Conservation (phyloP, 2,329 filamentous ascomycete genomes). For the Aureobasidium mangrovei region DNA sequence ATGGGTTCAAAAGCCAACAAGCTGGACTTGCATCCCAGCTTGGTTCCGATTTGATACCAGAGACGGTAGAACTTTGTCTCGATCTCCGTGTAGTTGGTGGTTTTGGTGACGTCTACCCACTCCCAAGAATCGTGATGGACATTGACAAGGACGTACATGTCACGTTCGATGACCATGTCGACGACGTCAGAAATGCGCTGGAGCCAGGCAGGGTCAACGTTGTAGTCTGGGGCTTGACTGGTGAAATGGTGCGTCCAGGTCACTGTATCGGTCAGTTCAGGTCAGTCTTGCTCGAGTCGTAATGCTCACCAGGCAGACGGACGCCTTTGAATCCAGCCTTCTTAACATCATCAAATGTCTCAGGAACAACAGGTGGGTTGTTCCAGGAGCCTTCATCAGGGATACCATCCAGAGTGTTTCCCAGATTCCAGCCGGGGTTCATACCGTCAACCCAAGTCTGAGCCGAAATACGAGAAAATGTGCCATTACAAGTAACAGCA, state of each 20-base stretch:
- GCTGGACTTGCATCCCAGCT: slow-evolving; percentile 47
- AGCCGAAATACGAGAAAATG: slow-evolving; percentile 40
- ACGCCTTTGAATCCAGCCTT: slow-evolving; percentile 49
- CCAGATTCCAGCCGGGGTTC: slow-evolving; percentile 52
- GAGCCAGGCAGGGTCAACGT: slow-evolving; percentile 46
- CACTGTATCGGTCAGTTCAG: slow-evolving; percentile 28
- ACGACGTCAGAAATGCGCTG: slow-evolving; percentile 50
- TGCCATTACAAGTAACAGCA: slow-evolving; percentile 29
- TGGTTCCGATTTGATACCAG: slow-evolving; percentile 50
- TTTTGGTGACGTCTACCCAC: slow-evolving; percentile 47
- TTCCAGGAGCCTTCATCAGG: slow-evolving; percentile 52
- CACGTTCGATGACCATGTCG: slow-evolving; percentile 45
- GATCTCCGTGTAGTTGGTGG: slow-evolving; percentile 43
- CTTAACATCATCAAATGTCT: slow-evolving; percentile 46
- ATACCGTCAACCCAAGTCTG: slow-evolving; percentile 40
- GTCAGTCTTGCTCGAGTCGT: neutral
- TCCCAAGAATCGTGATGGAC: slow-evolving; percentile 53
- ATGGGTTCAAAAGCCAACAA: slow-evolving; percentile 50
- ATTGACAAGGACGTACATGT: slow-evolving; percentile 48
- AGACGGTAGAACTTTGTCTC: slow-evolving; percentile 48
- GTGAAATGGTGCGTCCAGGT: slow-evolving; percentile 52
- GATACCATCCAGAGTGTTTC: slow-evolving; percentile 51
- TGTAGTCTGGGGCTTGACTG: slow-evolving; percentile 43
- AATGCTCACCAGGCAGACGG: slow-evolving; percentile 41
- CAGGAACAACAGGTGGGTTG: slow-evolving; percentile 42